Evolutionary conservation across 2,329 filamentous ascomycete species (phyloP), one percentile per base, ranked within the genome.

Genomic region (Hymenoscyphus linearis): DNA sequence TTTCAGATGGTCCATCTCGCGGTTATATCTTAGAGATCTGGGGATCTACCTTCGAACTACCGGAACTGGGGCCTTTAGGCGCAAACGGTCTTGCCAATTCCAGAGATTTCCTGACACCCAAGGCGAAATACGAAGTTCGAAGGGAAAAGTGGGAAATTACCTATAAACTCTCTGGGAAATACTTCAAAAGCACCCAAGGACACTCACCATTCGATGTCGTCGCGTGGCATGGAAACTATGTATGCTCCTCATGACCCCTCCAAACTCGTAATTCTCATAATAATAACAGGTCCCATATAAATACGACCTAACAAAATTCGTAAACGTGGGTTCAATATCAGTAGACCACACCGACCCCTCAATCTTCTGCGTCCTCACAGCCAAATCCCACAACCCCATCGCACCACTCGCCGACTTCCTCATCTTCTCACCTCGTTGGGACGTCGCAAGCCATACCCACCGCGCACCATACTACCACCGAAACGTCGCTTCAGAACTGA

Each of bases 131-230:
- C 64, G 78, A 81, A 55, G 71, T 76, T 47, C 78, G 79, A 18
- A 57, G 79, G 75, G 37, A 65, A 67, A 1, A 73, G 52, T 69
- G 66, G 66, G 61, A 63, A n/a, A 63, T 68, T 18, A 40, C 67
- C 31, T 80, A 79, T 74, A 89, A 89, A 73, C 85, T 89, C 67
- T 83, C 83, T 71, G 85, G 87, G 67, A 78, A 79, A 47, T 81
- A 90, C 60, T 90, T 88, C 76, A 76, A 77, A 57, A 85, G 85
- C 25, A 78, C 74, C 52, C 88, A 91, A 74, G 71, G 79, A 12
- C 89, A 91, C 72, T 86, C 84, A 0, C 88, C 89, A 0, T 92
- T 91, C 68, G 88, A 92, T 69, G 83, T 92, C 0, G 88, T 91
- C 1, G 87, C 85, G 2, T 92, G 89, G 88, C 89, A 92, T 71